Evolutionary conservation across 768 basidiomycete genomes (phyloP).

Genomic region (Xerocomellus chrysenteron): DNA sequence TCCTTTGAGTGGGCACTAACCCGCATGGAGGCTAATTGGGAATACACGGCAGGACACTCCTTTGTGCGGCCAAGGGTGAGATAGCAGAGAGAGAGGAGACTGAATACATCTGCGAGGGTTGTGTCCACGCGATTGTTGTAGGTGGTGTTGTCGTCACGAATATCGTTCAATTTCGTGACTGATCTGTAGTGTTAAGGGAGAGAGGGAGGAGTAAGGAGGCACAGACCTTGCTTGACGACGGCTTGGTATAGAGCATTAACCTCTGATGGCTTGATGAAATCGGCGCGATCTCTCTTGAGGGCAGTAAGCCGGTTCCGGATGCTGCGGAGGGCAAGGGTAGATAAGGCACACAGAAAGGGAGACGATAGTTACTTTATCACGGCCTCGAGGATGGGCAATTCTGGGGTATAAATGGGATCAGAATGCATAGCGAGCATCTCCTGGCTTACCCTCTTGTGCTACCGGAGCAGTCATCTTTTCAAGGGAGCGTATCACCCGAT

Average conservation of each 20-base stretch:
- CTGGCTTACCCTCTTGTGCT: conserved; percentile 68
- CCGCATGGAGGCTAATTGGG: conserved; percentile 93
- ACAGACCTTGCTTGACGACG: conserved; percentile 86
- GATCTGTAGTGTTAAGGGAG: conserved; percentile 8
- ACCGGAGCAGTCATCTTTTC: conserved; percentile 62
- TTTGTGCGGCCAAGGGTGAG: conserved; percentile 95
- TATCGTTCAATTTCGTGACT: conserved; percentile 91
- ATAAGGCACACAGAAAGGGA: conserved; percentile 16
- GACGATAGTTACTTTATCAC: conserved; percentile 71
- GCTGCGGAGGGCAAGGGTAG: conserved; percentile 42
- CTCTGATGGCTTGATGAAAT: conserved; percentile 91
- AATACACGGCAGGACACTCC: conserved; percentile 93
- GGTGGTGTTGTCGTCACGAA: conserved; percentile 72
- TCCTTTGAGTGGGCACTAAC: conserved; percentile 51
- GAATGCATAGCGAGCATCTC: neutral
- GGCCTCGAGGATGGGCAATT: conserved; percentile 91
- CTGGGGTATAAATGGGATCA: conserved; percentile 43
- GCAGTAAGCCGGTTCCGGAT: conserved; percentile 94
- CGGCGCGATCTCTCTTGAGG: conserved; percentile 88
- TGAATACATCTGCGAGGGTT: conserved; percentile 94
- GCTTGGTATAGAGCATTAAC: conserved; percentile 91
- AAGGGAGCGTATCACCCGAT: neutral
- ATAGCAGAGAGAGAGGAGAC: conserved; percentile 93
- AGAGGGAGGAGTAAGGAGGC: conserved; percentile 13
- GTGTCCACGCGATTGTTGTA: conserved; percentile 93